Conservation (phyloP, 1,139 yeast species). For the Candida sp. region DNA sequence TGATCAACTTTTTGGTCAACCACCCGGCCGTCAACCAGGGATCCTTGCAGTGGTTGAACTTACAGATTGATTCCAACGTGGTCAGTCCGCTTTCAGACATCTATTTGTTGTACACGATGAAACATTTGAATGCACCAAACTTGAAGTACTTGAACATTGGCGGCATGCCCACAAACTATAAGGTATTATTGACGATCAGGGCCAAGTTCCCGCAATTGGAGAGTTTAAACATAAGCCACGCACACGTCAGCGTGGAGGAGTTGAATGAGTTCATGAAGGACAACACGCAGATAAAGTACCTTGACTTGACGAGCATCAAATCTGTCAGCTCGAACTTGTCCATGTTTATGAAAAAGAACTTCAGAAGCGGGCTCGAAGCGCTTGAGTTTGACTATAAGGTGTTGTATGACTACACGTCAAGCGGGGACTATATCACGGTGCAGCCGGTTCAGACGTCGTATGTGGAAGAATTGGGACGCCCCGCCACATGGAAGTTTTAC, state of each 20-base stretch:
- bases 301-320: slow-evolving; percentile 46
- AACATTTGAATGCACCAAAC: slow-evolving; percentile 54
- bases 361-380: slow-evolving; percentile 32
- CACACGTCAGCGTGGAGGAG: slow-evolving; percentile 53
- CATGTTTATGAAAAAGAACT: slow-evolving; percentile 30
- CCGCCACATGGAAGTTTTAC: slow-evolving; percentile 55
- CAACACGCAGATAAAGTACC: slow-evolving; percentile 25
- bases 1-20: slow-evolving; percentile 70
- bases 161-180: slow-evolving; percentile 69
- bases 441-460: slow-evolving; percentile 32
- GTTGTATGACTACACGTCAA: slow-evolving; percentile 40
- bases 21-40: slow-evolving; percentile 71
- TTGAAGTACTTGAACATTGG: slow-evolving; percentile 69
- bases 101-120: slow-evolving; percentile 61
- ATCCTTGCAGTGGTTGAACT: slow-evolving; percentile 73
- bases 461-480: slow-evolving; percentile 26
- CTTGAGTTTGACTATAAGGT: slow-evolving; percentile 47
- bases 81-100: slow-evolving; percentile 64
- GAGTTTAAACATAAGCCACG: slow-evolving; percentile 67
- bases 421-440: slow-evolving; percentile 37
- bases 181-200: slow-evolving; percentile 59
- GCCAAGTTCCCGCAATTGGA: slow-evolving; percentile 57
- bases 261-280: slow-evolving; percentile 51
- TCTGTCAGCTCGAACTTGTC: slow-evolving; percentile 25
- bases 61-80: slow-evolving; percentile 74